Evolutionary conservation across 805 yeast genomes (phyloP), one percentile per base, ranked within the genome.

Genomic region (Brettanomyces naardenensis): DNA sequence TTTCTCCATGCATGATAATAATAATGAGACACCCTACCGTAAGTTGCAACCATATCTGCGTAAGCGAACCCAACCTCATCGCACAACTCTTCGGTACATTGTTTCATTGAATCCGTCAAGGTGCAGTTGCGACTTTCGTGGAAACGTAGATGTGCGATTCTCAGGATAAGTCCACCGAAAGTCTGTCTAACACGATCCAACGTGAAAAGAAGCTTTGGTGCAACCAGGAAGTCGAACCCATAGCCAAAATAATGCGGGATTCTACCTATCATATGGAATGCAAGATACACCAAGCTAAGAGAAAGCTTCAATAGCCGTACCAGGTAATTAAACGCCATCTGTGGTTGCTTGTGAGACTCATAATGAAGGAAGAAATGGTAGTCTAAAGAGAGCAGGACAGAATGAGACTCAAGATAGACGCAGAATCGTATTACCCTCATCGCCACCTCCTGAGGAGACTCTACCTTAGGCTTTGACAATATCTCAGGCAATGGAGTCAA

Each of bases 151-250:
- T 9, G 26, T 9, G 11, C 11, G 7, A 23, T 11, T 9, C 26
- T 7, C 11, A 11, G 11, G 10, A 23, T 9, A 9, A 23, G 11
- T 9, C 26, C 26, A 7, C 7, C 11, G 11, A 23, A 11, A 11
- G 11, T 23, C 7, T 7, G 26, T 23, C 18, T 15, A 5, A 18
- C 6, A 9, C 22, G 6, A 47, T 13, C 5, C 28, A 39, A 18
- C 19, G 39, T 17, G 28, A 33, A 30, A 42, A 51, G 19, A 20
- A 51, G n/a, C 2, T 31, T 18, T 1, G 78, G 75, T 38, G 64
- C 71, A 23, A 74, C 35, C 7, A 65, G 48, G 34, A 62, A 54
- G 32, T 63, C 71, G 3, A 67, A 61, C 0, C 68, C 66, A 2
- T 51, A 46, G 2, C 69, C 75, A 48, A 73, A 71, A 45, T 64